phyloP scores from a whole-genome alignment of 805 yeast genomes.

The Sugiyamaella floridensis region DNA sequence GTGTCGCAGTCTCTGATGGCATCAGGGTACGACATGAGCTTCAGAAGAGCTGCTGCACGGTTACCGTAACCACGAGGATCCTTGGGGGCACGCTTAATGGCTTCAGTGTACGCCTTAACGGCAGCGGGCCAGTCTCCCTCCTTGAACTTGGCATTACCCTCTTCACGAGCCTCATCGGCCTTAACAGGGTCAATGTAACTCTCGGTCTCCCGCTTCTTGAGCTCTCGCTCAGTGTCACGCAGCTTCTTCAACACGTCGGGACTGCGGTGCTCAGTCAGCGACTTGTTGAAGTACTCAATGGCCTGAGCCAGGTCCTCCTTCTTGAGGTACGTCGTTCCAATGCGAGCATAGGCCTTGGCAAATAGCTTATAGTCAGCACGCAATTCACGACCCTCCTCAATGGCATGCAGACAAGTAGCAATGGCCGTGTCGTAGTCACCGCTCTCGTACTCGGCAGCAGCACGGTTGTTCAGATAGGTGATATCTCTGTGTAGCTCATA shows the following conservation, averaged over 20 bases:
- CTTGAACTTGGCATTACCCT: slow-evolving; percentile 84
- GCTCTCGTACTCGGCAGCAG: slow-evolving; percentile 96
- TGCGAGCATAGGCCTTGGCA: slow-evolving; percentile 89
- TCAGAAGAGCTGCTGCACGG: slow-evolving; percentile 95
- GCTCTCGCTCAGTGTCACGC: slow-evolving; percentile 78
- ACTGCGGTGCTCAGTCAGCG: slow-evolving; percentile 94
- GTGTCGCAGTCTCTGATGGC: slow-evolving; percentile 86
- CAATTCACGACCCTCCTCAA: slow-evolving; percentile 81
- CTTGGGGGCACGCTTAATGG: slow-evolving; percentile 93
- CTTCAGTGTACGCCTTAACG: slow-evolving; percentile 89
- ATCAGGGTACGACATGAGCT: slow-evolving; percentile 94
- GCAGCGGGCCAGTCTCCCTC: slow-evolving; percentile 96
- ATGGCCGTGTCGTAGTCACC: slow-evolving; percentile 86
- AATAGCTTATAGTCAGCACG: slow-evolving; percentile 88
- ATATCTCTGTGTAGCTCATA: slow-evolving; percentile 77
- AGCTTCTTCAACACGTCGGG: slow-evolving; percentile 86
- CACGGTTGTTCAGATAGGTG: slow-evolving; percentile 89
- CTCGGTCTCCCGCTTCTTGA: slow-evolving; percentile 69
- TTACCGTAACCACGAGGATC: slow-evolving; percentile 96
- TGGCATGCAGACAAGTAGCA: slow-evolving; percentile 69
- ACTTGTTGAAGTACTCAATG: slow-evolving; percentile 72
- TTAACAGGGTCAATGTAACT: slow-evolving; percentile 81
- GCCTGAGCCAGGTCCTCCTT: slow-evolving; percentile 67
- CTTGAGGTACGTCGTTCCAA: slow-evolving; percentile 78
- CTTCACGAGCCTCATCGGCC: slow-evolving; percentile 91